Percentiles rank a stretch among this genome's conserved stretches.
These are phyloP conservation scores for Scheffersomyces spartinae DNA, from an alignment of 805 yeast species.

Conservation along the genomic window DNA sequence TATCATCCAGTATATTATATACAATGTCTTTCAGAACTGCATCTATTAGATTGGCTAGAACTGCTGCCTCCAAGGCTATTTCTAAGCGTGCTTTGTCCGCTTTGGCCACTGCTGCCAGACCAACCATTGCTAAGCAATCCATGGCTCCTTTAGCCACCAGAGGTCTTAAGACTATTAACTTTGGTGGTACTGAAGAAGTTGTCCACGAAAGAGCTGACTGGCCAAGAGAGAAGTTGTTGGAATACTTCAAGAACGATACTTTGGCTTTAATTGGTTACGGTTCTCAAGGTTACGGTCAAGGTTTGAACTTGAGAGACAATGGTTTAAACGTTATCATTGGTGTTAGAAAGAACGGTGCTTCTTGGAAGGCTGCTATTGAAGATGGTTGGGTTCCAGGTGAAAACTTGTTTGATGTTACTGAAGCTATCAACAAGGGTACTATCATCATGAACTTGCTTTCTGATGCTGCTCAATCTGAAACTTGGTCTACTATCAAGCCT, in stretches of 20 bases:
- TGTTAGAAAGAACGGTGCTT: slow-evolving; percentile 97
- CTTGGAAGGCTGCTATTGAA: slow-evolving; percentile 99
- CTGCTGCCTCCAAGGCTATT: slow-evolving; percentile 32
- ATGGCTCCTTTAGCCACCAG: slow-evolving; percentile 37
- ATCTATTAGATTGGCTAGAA: slow-evolving; percentile 35
- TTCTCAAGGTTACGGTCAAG: slow-evolving; percentile 99
- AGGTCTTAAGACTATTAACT: slow-evolving; percentile 94
- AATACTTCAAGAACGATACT: slow-evolving; percentile 97
- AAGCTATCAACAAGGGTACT: slow-evolving; percentile 89
- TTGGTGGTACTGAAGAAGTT: slow-evolving; percentile 88
- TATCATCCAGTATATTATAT: no score
- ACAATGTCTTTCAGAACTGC: slow-evolving; percentile 34
- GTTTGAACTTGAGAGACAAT: slow-evolving; percentile 97
- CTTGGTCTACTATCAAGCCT: slow-evolving; percentile 84
- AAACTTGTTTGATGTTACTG: slow-evolving; percentile 89
- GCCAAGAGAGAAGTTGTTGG: slow-evolving; percentile 94
- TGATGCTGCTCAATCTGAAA: slow-evolving; percentile 99
- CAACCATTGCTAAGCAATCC: slow-evolving; percentile 27
- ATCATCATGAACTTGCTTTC: slow-evolving; percentile 95
- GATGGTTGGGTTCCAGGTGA: slow-evolving; percentile 99
- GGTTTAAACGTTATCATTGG: slow-evolving; percentile 97
- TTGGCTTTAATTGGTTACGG: slow-evolving; percentile 98
- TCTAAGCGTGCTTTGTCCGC: slow-evolving; percentile 60
- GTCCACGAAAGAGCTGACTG: slow-evolving; percentile 99
- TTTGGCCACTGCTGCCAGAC: slow-evolving; percentile 34